Evolutionary conservation across 352 stramenopile genomes (phyloP), one percentile per base, ranked within the genome.

Genomic region (Phytophthora podocarpi): DNA sequence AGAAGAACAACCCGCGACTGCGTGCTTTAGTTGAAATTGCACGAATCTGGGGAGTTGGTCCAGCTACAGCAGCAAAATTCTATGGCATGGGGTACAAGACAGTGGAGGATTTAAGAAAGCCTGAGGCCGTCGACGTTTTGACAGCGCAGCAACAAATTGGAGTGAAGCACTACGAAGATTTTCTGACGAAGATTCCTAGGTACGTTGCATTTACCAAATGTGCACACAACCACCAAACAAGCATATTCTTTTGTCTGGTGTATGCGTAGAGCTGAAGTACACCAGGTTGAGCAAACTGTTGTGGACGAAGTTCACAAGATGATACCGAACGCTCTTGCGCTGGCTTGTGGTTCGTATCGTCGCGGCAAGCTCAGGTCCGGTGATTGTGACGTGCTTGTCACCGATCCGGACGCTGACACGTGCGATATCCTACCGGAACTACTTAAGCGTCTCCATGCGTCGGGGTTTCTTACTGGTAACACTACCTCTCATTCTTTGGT

Each of bases 381-480:
- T 10, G 84, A 95, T 53, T 90, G 85, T 28, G 87, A 97, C 45
- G 63, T 97, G 5, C 71, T 96, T 23, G 75, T 96, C 28, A 95
- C 85, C 3, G 72, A 93, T 36, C 82, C 79, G 30, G 76, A 91
- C 24, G 61, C 72, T 13, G 81, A 93, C 45, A 66, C 80, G 15
- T 95, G 84, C 35, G 57, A 71, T 59, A 87, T 93, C 35, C 42
- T 95, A 16, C 82, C 84, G 59, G 72, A 87, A 18, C 50, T 96
- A 3, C 70, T 95, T 0, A 41, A 82, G 21, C 75, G 77, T 20
- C 74, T 96, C 10, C 79, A 93, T 34, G 72, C 56, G 0, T 69
- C 54, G 5, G 78, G 78, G 1, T 94, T 96, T 60, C 59, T 96
- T 5, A 91, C 78, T 51, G 79, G 80, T 80, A 59, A 23, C 12